Percentiles rank a stretch among this genome's conserved stretches.
These are phyloP conservation scores for Phytophthora ramorum DNA, from an alignment of 352 stramenopile genomes.

Conservation along the genomic window DNA sequence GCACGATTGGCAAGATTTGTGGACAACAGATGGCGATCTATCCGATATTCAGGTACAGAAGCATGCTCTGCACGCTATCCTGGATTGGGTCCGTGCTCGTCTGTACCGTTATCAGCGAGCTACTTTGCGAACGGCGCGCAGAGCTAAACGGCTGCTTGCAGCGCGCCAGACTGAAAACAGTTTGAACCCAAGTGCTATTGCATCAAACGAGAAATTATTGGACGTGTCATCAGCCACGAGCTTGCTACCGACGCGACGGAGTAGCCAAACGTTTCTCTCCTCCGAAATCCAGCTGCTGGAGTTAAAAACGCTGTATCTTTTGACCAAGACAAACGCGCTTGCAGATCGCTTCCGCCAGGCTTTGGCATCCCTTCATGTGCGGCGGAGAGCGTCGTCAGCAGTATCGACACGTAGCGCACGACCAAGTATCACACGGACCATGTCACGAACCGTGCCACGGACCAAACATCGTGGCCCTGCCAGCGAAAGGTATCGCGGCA, in stretches of 20 bases:
- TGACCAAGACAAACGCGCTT: slow-evolving; percentile 50
- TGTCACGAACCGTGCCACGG: neutral
- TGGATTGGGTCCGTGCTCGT: slow-evolving; percentile 62
- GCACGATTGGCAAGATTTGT: slow-evolving; percentile 70
- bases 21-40: slow-evolving; percentile 41
- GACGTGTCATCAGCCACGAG: neutral
- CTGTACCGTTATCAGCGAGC: slow-evolving; percentile 52
- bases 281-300: slow-evolving; percentile 56
- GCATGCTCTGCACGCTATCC: slow-evolving; percentile 62
- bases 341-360: slow-evolving; percentile 32
- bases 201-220: slow-evolving; percentile 4
- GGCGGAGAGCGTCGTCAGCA: slow-evolving; percentile 5
- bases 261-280: slow-evolving; percentile 25
- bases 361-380: slow-evolving; percentile 15
- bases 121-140: slow-evolving; percentile 43
- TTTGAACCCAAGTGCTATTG: neutral
- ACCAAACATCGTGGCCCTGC: neutral
- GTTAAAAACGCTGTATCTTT: slow-evolving; percentile 67
- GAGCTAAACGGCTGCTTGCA: slow-evolving; percentile 39
- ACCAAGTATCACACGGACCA: slow-evolving; percentile 1
- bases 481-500: slow-evolving; percentile 13
- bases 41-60: slow-evolving; percentile 60
- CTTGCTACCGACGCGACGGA: slow-evolving; percentile 11
- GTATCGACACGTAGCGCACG: slow-evolving; percentile 22
- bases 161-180: slow-evolving; percentile 1